A percentile compares a stretch with the other conserved stretches of the same genome.
Conservation (phyloP, 2,329 filamentous ascomycete species). For the Colletotrichum viniferum region DNA sequence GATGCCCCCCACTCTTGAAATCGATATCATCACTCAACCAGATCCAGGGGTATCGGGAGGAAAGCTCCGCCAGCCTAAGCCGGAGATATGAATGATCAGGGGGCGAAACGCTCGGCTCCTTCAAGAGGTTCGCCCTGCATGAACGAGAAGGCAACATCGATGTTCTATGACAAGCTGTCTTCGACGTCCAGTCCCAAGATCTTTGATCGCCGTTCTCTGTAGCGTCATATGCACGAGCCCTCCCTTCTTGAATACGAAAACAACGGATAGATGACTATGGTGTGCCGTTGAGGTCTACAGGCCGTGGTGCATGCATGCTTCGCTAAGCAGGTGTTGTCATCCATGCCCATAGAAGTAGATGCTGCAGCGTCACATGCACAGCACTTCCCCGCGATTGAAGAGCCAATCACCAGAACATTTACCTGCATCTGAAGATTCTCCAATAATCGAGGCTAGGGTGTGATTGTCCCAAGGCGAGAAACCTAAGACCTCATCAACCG, state of each 20-base stretch:
- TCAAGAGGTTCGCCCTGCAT: neutral
- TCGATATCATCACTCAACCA: neutral
- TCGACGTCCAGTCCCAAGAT: too few relatives aligned
- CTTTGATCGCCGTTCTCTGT: too few relatives aligned
- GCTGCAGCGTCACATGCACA: neutral
- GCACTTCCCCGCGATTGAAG: neutral
- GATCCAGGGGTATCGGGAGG: neutral
- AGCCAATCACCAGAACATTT: neutral
- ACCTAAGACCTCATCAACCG: too few relatives aligned
- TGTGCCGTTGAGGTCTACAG: too few relatives aligned
- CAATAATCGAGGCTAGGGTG: neutral
- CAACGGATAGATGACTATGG: too few relatives aligned
- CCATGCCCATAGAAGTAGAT: neutral
- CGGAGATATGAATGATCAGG: neutral
- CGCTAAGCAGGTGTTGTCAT: neutral
- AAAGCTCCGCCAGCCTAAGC: neutral
- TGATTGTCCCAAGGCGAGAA: neutral
- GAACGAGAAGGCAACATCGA: neutral
- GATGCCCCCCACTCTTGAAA: neutral
- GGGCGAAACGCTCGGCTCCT: neutral
- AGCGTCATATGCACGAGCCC: too few relatives aligned
- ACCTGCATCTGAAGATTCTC: neutral
- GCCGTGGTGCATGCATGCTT: too few relatives aligned
- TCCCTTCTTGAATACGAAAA: too few relatives aligned
- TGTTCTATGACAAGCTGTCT: neutral